These are phyloP conservation scores for Umbelopsis isabellina DNA, from an alignment of 192 early-diverging fungal species.

Conservation along the genomic window DNA sequence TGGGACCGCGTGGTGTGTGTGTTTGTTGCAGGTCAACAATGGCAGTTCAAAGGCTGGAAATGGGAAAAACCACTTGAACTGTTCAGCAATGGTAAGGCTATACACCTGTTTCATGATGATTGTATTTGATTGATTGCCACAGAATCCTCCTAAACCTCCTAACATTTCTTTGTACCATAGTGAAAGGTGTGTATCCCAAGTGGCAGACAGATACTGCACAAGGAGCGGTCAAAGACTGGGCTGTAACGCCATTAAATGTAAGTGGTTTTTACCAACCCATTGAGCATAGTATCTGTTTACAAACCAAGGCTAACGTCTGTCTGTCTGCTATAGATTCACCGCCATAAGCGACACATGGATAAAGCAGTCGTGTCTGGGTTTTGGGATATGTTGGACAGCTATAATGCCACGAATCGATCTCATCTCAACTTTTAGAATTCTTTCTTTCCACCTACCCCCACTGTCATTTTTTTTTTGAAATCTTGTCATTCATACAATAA, in stretches of 20 bases:
- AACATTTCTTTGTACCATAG: slow-evolving; percentile 10
- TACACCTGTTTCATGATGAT: background rate
- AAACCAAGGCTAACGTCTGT: too few species aligned
- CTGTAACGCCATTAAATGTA: slow-evolving; percentile 56
- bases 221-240: slow-evolving; percentile 49
- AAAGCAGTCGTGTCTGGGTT: slow-evolving; percentile 56
- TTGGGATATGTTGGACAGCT: slow-evolving; percentile 59
- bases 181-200: slow-evolving; percentile 66
- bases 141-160: background rate
- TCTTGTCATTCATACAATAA: slow-evolving; percentile 2
- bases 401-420: slow-evolving; percentile 49
- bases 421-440: slow-evolving; percentile 46
- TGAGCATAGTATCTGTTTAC: too few species aligned
- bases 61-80: slow-evolving; percentile 83
- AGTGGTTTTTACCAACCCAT: slow-evolving; percentile 17
- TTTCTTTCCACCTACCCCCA: background rate
- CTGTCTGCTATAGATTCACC: slow-evolving; percentile 47
- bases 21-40: slow-evolving; percentile 87
- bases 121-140: background rate
- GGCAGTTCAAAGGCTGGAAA: slow-evolving; percentile 95
- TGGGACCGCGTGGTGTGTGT: slow-evolving; percentile 92
- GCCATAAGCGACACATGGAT: slow-evolving; percentile 59
- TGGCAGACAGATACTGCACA: slow-evolving; percentile 53
- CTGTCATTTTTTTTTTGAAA: too few species aligned
- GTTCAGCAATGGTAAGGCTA: slow-evolving; percentile 63